Evolutionary conservation across 2,329 filamentous ascomycete genomes (phyloP).

Genomic region (Scytalidium lignicola): DNA sequence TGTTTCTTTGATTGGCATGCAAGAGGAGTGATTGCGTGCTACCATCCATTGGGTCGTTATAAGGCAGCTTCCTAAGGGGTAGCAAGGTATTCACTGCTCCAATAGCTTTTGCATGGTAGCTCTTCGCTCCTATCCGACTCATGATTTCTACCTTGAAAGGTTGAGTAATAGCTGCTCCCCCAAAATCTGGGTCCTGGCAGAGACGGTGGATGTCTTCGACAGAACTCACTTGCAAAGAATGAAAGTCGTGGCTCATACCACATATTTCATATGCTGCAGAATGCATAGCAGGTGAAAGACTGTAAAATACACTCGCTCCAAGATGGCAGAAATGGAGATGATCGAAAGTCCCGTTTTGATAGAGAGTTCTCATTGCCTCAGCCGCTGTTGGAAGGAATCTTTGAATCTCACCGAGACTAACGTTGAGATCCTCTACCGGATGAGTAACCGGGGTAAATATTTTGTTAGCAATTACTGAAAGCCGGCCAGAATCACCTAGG

Average conservation of each 20-base stretch:
- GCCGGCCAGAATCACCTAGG: constrained; percentile 46
- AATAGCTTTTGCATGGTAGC: constrained; percentile 67
- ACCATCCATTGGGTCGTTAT: constrained; percentile 44
- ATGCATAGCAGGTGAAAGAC: constrained; percentile 74
- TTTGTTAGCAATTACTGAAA: constrained; percentile 52
- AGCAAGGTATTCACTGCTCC: constrained; percentile 74
- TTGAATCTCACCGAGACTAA: constrained; percentile 22
- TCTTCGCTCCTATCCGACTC: constrained; percentile 59
- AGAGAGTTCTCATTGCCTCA: constrained; percentile 61
- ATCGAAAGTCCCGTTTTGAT: constrained; percentile 61
- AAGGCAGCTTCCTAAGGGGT: constrained; percentile 48
- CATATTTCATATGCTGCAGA: constrained; percentile 61
- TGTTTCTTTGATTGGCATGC: constrained; percentile 49
- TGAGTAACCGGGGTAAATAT: constrained; percentile 52
- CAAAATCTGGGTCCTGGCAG: constrained; percentile 62
- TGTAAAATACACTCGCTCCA: constrained; percentile 67
- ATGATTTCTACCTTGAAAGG: constrained; percentile 72
- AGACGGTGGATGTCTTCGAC: constrained; percentile 59
- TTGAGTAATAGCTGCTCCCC: constrained; percentile 65
- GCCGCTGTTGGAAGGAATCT: constrained; percentile 43
- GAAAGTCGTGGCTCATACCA: constrained; percentile 65
- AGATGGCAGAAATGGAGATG: constrained; percentile 69
- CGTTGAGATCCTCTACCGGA: constrained; percentile 52
- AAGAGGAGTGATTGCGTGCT: constrained; percentile 27
- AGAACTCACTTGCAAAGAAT: constrained; percentile 56